Conservation (phyloP, 2,329 filamentous ascomycete genomes). For the Scopulariopsis brevicaulis region DNA sequence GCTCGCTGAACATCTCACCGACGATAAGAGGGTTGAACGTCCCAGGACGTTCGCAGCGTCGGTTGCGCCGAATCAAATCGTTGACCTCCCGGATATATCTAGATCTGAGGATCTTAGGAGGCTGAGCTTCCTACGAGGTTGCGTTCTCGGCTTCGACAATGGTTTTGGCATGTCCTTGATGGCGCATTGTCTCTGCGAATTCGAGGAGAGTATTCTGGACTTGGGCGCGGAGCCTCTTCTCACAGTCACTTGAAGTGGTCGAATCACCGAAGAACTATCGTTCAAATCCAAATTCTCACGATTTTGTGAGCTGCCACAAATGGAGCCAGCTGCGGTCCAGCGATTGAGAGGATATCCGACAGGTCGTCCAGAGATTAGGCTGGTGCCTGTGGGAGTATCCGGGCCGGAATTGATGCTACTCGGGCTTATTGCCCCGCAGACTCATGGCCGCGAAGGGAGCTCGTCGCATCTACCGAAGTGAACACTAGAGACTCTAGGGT, state of each 20-base stretch:
- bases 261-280: constrained; percentile 30
- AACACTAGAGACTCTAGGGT: no score
- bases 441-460: no score
- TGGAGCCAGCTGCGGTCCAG: no score
- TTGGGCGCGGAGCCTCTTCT: constrained; percentile 13
- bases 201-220: constrained; percentile 14
- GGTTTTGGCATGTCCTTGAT: background rate
- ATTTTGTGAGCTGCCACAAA: no score
- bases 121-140: no score
- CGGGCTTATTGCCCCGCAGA: no score
- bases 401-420: no score
- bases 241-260: constrained; percentile 17
- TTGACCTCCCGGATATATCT: constrained; percentile 4
- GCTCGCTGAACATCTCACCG: constrained; percentile 9
- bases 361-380: no score
- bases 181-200: constrained; percentile 11
- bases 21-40: constrained; percentile 8
- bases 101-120: background rate
- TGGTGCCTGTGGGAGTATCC: no score
- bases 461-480: no score
- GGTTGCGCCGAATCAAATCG: background rate
- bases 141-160: background rate
- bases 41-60: constrained; percentile 10
- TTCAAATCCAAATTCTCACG: no score
- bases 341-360: no score